Evolutionary conservation across 1,139 yeast genomes (phyloP), one percentile per base, ranked within the genome.

Genomic region (Kodamaea derodonti): DNA sequence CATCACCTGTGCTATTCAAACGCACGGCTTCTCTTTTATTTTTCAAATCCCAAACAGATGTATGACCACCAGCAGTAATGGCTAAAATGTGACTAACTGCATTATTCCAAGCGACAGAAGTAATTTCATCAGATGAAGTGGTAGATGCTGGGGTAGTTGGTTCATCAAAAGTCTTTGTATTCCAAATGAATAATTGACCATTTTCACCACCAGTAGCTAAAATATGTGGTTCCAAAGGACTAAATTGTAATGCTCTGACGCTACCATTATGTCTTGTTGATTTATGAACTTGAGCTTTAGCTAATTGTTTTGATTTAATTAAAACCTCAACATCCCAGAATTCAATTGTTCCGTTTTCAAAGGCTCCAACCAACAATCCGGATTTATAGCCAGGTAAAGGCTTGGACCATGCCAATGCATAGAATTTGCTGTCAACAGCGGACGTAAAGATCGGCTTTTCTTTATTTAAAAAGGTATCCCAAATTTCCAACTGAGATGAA

Each of bases 31-130:
- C 97, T 52, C 86, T 77, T 58, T 83, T 83, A 31, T 87, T 78
- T 53, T 84, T 84, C 49, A 92, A 69, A 61, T 94, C 98, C 97
- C 97, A 92, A 42, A 94, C 83, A 0, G 96, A 82, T 4, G 97
- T 81, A 57, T 78, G 84, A 13, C 95, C 95, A 18, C 84, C 75
- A 48, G 74, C 72, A 6, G 96, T 95, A 37, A 86, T 75, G 17
- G 97, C 98, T 58, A 94, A 78, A 47, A 94, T 90, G 52, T 92
- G 95, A 30, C 84, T 68, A 37, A 86, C 84, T 24, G 78, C 68
- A 51, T 84, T 80, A 62, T 94, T 94, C 97, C 98, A 94, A 4
- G 96, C 79, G 28, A 92, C 78, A 29, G 86, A 74, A 24, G 84
- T 75, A 40, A 94, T 76, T 49, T 85, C 95, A 48, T 85, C 95